Percentiles rank a stretch among this genome's conserved stretches.
These are phyloP conservation scores for Podospora pseudocomata DNA, from an alignment of 495 filamentous ascomycete genomes.

Conservation along the genomic window DNA sequence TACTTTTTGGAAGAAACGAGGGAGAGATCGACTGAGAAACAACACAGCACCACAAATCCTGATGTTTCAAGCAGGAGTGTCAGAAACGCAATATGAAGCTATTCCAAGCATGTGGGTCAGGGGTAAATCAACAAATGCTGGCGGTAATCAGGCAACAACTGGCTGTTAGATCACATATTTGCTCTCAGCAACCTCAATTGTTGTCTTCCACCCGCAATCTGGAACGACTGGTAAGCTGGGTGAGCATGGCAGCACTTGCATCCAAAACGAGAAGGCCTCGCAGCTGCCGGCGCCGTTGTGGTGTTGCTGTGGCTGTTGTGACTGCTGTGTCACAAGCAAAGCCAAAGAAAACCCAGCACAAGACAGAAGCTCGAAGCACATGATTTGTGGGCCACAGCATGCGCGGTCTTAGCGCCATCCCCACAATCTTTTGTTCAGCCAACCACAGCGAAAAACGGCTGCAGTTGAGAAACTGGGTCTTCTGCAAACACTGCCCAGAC, in stretches of 20 bases:
- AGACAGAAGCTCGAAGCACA: not conserved
- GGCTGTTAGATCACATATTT: not conserved
- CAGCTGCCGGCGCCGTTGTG: not conserved
- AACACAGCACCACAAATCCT: not conserved
- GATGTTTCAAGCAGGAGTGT: not conserved
- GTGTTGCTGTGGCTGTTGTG: not conserved
- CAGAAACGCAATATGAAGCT: not conserved
- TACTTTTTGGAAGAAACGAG: no score
- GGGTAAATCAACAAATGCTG: not conserved
- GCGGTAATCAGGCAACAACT: not conserved
- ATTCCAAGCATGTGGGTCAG: not conserved
- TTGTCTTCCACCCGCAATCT: not conserved
- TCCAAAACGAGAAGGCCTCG: not conserved
- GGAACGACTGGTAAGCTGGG: not conserved
- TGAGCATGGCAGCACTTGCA: not conserved
- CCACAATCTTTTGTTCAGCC: not conserved
- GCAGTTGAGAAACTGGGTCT: not conserved
- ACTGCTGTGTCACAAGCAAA: not conserved
- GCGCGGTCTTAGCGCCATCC: not conserved
- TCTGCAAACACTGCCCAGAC: conserved; percentile 9
- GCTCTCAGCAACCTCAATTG: not conserved
- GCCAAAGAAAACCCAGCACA: not conserved
- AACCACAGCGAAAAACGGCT: conserved; percentile 3
- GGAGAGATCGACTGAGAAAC: no score
- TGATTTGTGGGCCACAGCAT: not conserved